These are phyloP conservation scores for Combretum micranthum DNA, from an alignment of 345 rosid genomes.

Conservation along the genomic window DNA sequence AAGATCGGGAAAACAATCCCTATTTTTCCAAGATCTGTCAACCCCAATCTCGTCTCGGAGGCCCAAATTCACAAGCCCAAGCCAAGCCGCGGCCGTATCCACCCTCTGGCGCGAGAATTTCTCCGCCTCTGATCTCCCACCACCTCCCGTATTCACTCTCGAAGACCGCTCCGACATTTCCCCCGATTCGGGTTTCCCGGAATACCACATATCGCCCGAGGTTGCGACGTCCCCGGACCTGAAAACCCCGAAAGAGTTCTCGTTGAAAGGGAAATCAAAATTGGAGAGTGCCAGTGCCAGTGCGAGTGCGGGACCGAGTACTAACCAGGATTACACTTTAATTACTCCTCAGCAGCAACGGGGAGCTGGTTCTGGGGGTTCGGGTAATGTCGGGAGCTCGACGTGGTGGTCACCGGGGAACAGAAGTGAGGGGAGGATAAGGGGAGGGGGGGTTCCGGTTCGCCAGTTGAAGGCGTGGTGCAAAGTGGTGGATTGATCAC, in stretches of 20 bases:
- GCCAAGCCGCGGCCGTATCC: conserved; percentile 90
- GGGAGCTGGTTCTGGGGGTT: conserved; percentile 43
- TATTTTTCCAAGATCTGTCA: conserved; percentile 83
- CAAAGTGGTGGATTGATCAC: conserved; percentile 79
- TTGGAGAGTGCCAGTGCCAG: too few relatives aligned
- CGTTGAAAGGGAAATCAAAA: conserved; percentile 39
- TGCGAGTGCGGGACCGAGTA: too few relatives aligned
- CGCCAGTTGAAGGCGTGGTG: conserved; percentile 88
- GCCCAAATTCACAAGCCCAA: conserved; percentile 73
- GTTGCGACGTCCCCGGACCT: conserved; percentile 37
- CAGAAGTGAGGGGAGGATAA: conserved; percentile 68
- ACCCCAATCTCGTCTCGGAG: conserved; percentile 73
- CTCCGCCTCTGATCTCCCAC: conserved; percentile 87
- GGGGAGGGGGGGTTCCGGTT: conserved; percentile 43
- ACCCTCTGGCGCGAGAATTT: conserved; percentile 96
- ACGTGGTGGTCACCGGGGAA: conserved; percentile 75
- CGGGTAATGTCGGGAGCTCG: conserved; percentile 15
- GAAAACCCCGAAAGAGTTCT: conserved; percentile 45
- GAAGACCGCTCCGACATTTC: conserved; percentile 90
- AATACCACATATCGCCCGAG: conserved; percentile 69
- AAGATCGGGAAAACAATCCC: conserved; percentile 69
- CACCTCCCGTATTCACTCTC: conserved; percentile 83
- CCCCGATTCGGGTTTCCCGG: conserved; percentile 77
- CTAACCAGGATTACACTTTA: too few relatives aligned
- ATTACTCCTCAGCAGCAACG: conserved; percentile 25